Evolutionary conservation across 768 basidiomycete species (phyloP), one percentile per base, ranked within the genome.

Genomic region (Suillus brevipes): DNA sequence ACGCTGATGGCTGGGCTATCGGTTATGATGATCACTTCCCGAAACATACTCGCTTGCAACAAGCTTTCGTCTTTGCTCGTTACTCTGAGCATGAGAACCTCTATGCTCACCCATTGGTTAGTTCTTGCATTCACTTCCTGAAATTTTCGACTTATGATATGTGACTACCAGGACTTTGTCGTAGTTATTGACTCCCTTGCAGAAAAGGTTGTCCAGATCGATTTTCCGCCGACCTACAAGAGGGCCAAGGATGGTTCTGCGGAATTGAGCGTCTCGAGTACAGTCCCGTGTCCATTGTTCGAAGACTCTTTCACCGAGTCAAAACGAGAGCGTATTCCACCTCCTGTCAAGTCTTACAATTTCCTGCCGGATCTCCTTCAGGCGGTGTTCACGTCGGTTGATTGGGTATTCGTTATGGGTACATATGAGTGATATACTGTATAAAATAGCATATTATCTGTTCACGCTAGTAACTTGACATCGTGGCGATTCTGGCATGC

Each of bases 21-120:
- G 95, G 95, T 43, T 92, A 89, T 68, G 95, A 98, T 68, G 88
- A 88, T 23, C 88, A 95, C 18, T 97, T 96, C 81, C 89, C 92
- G 0, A 79, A 83, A 58, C 75, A 77, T 16, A 79, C 80, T 53
- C 85, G 91, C 36, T 79, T 96, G 31, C 94, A 96, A 71, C 95
- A 95, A 72, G 94, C 87, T 5, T 74, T 95, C 4, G 70, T 90
- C 20, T 95, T 89, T 71, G 92, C 92, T 13, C 84, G 95, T 31
- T 86, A 88, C 67, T 85, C 85, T 3, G 79, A 85, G 62, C 89
- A 97, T 69, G 92, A 93, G 53, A 95, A 97, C 74, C 82, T 95
- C 14, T 96, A 96, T 65, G 92, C 93, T 2, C 94, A 97, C 70
- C 95, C 95, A 43, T 78, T 96, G 82, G 91, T 92, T 73, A 67